phyloP scores from a whole-genome alignment of 257 asterid species.

The Buddleja alternifolia region DNA sequence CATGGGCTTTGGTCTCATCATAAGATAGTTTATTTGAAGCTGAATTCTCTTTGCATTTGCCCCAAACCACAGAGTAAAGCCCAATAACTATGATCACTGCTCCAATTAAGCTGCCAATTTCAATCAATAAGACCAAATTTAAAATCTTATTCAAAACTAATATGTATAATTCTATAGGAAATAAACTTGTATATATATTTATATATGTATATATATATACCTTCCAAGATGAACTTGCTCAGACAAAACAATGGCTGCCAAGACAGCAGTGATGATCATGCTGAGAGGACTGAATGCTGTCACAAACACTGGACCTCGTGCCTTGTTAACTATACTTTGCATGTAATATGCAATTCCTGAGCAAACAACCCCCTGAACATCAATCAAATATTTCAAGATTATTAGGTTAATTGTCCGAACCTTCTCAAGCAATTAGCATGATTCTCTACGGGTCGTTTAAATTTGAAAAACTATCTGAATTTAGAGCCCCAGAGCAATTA shows the following conservation, averaged over 20 bases:
- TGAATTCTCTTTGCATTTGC: conserved; percentile 69
- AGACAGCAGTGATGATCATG: conserved; percentile 83
- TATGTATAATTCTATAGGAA: too few relatives aligned
- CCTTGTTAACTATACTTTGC: conserved; percentile 80
- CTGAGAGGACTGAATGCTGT: conserved; percentile 91
- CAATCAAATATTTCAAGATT: neutral
- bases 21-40: conserved; percentile 18
- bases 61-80: conserved; percentile 89
- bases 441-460: too few relatives aligned
- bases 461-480: too few relatives aligned
- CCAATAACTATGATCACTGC: conserved; percentile 76
- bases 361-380: conserved; percentile 78
- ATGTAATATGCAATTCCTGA: conserved; percentile 89
- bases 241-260: conserved; percentile 68
- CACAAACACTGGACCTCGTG: conserved; percentile 86
- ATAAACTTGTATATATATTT: neutral
- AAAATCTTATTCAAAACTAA: too few relatives aligned
- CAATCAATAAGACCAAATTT: neutral
- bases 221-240: conserved; percentile 93
- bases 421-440: too few relatives aligned
- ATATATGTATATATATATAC: conserved; percentile 34
- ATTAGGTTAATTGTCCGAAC: too few relatives aligned
- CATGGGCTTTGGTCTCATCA: conserved; percentile 37
- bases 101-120: conserved; percentile 67
- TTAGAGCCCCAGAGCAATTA: too few relatives aligned